These are phyloP conservation scores for Porpolomopsis calyptriformis DNA, from an alignment of 768 basidiomycete genomes.

Conservation along the genomic window DNA sequence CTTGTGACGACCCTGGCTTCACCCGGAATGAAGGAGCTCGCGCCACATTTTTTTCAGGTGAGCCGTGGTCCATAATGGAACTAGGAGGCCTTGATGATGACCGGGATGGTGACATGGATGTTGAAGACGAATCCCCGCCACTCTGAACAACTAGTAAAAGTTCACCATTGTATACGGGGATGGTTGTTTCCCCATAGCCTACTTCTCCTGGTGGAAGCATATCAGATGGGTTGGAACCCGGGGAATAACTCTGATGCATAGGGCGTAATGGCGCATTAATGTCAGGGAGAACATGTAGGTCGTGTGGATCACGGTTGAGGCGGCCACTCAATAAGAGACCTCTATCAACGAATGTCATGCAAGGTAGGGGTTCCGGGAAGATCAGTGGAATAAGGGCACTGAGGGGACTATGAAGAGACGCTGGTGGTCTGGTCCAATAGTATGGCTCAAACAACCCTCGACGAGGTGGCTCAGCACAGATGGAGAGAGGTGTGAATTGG, in stretches of 20 bases:
- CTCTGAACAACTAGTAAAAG: conserved; percentile 59
- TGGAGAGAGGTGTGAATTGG: conserved; percentile 68
- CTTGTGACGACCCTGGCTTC: conserved; percentile 56
- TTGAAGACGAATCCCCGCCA: conserved; percentile 33
- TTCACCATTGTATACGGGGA: conserved; percentile 68
- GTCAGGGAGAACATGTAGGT: conserved; percentile 46
- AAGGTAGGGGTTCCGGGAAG: conserved; percentile 67
- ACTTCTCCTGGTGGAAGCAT: conserved; percentile 14
- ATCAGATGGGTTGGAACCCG: conserved; percentile 26
- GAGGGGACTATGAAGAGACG: conserved; percentile 30
- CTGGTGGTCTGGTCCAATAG: conserved; percentile 49
- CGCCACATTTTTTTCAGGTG: conserved; percentile 33
- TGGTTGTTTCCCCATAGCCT: conserved; percentile 52
- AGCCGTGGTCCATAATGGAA: conserved; percentile 36
- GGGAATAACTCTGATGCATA: conserved; percentile 24
- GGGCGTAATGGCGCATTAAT: conserved; percentile 37
- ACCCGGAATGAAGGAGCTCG: conserved; percentile 72
- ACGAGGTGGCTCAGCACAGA: conserved; percentile 65
- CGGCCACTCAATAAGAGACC: conserved; percentile 53
- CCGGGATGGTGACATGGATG: conserved; percentile 49
- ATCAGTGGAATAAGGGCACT: conserved; percentile 47
- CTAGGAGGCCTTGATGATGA: conserved; percentile 64
- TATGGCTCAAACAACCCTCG: conserved; percentile 68
- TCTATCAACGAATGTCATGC: conserved; percentile 58
- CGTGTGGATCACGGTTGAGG: conserved; percentile 57